A percentile compares a stretch with the other conserved stretches of the same genome.
These are phyloP conservation scores for Xylariomycetidae sp. DNA, from an alignment of 2,329 filamentous ascomycete genomes.

Conservation along the genomic window DNA sequence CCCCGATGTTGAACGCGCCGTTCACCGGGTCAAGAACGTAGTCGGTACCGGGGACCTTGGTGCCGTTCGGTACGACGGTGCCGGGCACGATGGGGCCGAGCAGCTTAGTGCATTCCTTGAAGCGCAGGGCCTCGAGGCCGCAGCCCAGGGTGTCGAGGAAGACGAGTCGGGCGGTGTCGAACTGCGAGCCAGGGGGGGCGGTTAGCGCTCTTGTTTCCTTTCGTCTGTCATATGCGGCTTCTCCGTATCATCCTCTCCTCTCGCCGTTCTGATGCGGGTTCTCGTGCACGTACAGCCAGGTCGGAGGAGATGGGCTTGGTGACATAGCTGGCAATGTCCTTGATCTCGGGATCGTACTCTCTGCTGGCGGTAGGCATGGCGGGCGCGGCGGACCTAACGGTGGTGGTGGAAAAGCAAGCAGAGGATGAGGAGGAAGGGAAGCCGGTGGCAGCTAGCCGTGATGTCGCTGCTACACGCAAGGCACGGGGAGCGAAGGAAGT, in stretches of 20 bases:
- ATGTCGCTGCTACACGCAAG: constrained; percentile 28
- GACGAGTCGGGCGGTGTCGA: constrained; percentile 92
- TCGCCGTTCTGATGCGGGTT: too few species aligned
- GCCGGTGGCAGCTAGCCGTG: constrained; percentile 24
- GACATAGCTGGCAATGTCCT: constrained; percentile 91
- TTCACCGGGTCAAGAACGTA: constrained; percentile 95
- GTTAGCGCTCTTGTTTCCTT: too few species aligned
- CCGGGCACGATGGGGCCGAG: constrained; percentile 88
- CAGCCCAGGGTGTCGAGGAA: constrained; percentile 96
- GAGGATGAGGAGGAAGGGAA: too few species aligned
- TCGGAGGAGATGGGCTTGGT: constrained; percentile 87
- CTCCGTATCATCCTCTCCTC: too few species aligned
- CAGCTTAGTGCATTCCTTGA: constrained; percentile 93
- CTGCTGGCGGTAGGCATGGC: constrained; percentile 44
- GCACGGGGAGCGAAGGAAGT: constrained; percentile 9
- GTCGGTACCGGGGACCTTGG: constrained; percentile 82
- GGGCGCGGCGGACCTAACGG: constrained; percentile 42
- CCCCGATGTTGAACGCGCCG: constrained; percentile 96
- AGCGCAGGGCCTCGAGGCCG: constrained; percentile 89
- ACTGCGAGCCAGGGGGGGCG: constrained; percentile 44
- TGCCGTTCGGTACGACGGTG: constrained; percentile 85
- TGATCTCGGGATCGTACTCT: constrained; percentile 86
- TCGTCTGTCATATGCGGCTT: too few species aligned
- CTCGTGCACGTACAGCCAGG: constrained; percentile 67
- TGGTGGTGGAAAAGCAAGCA: constrained; percentile 46